Evolutionary conservation across 768 basidiomycete species (phyloP).

Genomic region (Amanita thiersii): DNA sequence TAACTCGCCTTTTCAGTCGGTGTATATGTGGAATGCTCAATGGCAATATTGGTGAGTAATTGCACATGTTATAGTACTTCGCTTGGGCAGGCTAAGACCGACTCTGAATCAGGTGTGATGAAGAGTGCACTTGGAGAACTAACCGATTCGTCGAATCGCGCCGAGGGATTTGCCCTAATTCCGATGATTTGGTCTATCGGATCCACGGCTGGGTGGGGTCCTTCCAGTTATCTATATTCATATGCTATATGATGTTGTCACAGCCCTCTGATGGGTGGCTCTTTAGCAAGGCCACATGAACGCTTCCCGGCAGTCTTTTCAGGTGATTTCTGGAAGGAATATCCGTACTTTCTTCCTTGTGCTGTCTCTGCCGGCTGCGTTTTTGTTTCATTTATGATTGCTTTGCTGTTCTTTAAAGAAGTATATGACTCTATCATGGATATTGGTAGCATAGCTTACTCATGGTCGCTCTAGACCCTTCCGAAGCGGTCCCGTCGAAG

Average conservation of each 20-base stretch:
- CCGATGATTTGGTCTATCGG: conserved; percentile 28
- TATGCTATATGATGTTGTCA: conserved; percentile 15
- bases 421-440: conserved; percentile 6
- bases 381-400: conserved; percentile 15
- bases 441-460: not conserved
- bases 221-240: not conserved
- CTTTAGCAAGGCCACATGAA: conserved; percentile 18
- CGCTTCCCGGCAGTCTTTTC: no score
- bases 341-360: conserved; percentile 32
- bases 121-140: conserved; percentile 40
- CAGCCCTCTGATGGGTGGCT: conserved; percentile 20
- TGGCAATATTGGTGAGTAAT: conserved; percentile 14
- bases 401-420: conserved; percentile 19
- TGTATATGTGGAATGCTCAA: conserved; percentile 30
- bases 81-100: not conserved
- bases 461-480: not conserved
- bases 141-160: conserved; percentile 29
- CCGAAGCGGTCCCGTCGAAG: not conserved
- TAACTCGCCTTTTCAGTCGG: not conserved
- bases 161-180: conserved; percentile 27
- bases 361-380: conserved; percentile 17
- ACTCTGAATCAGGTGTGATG: conserved; percentile 24
- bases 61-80: not conserved
- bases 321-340: conserved; percentile 15
- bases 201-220: conserved; percentile 22